Base-by-base conservation (phyloP, 2,329 filamentous ascomycete species). In the Tolypocladium tropicale region DNA sequence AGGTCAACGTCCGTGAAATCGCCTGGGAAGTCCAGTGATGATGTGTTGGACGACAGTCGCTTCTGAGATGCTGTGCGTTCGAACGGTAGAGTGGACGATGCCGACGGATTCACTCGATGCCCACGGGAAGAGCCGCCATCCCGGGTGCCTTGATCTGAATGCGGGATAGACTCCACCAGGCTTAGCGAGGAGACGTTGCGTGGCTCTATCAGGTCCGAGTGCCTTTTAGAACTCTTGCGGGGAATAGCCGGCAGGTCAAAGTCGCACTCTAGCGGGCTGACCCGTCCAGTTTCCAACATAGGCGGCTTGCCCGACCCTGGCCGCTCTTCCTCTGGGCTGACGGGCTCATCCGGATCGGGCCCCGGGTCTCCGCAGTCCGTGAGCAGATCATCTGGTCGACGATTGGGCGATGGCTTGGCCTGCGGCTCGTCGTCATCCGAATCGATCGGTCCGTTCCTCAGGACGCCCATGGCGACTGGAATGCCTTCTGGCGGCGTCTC, bases 151-250 rank as follows among this genome's bases (percentile, higher is more conserved):
- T 41, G 59, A 43, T 57, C 61, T 6, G 57, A 58, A 4, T 60
- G 55, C 30, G 63, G 57, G 23, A 23, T 28, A 6, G 56, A 58
- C 11, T 55, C 53, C 7, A 57, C 57, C n/a, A 71, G 37, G 54
- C 69, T 71, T 46, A 75, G 65, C 25, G 74, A 72, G 10, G 71
- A 67, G 25, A 68, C 61, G 14, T 67, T 67, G 33, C 63, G 62
- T 55, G 60, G 66, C 28, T 71, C 64, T n/a, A 67, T 69, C 33
- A 63, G 65, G 43, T 68, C 72, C 2, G 81, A 83, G 57, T 78
- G 72, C 57, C 86, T 79, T 66, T 84, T 84, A 0, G 88, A 91
- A 66, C 86, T 90, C 71, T 86, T 90, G 33, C 88, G 79, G 2
- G 89, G 88, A 34, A 91, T 79, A 9, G 79, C 75, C 0, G 84